Conservation (phyloP, 1,139 yeast species). For the Scheffersomyces lignicola region DNA sequence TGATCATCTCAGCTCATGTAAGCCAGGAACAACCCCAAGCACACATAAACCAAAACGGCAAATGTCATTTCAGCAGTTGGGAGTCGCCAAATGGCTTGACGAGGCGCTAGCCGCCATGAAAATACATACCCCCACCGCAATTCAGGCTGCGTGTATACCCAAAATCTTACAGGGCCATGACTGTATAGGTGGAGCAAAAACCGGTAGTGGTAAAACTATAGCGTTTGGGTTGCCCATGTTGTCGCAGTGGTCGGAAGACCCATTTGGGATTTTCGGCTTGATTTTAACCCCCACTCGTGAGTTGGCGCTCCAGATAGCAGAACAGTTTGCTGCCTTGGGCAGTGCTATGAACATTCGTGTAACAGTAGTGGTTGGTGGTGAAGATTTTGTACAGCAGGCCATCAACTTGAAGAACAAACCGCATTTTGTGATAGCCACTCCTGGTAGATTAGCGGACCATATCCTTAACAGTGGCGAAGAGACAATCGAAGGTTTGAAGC, state of each 20-base stretch:
- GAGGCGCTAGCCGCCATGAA: slow-evolving; percentile 83
- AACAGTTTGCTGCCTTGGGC: slow-evolving; percentile 92
- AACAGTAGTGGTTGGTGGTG: slow-evolving; percentile 89
- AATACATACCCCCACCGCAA: slow-evolving; percentile 78
- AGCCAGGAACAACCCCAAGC: background rate
- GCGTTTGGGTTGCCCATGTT: slow-evolving; percentile 98
- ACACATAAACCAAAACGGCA: background rate
- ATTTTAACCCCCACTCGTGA: slow-evolving; percentile 94
- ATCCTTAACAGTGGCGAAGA: slow-evolving; percentile 88
- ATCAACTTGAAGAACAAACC: slow-evolving; percentile 79
- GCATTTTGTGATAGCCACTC: slow-evolving; percentile 95
- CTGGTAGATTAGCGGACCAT: slow-evolving; percentile 95
- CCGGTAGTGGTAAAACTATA: slow-evolving; percentile 97
- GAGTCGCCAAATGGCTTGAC: slow-evolving; percentile 82
- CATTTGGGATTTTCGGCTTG: slow-evolving; percentile 87
- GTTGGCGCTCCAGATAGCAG: slow-evolving; percentile 93
- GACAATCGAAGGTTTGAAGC: slow-evolving; percentile 71
- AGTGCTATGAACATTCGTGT: slow-evolving; percentile 83
- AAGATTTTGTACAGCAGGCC: slow-evolving; percentile 86
- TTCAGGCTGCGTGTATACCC: slow-evolving; percentile 89
- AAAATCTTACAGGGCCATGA: slow-evolving; percentile 78
- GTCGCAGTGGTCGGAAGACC: slow-evolving; percentile 92
- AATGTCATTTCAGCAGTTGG: slow-evolving; percentile 61
- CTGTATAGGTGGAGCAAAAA: slow-evolving; percentile 97
- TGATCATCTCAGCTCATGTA: background rate